phyloP scores from a whole-genome alignment of 202 grass and related monocot genomes.

The Dendrocalamus latiflorus region DNA sequence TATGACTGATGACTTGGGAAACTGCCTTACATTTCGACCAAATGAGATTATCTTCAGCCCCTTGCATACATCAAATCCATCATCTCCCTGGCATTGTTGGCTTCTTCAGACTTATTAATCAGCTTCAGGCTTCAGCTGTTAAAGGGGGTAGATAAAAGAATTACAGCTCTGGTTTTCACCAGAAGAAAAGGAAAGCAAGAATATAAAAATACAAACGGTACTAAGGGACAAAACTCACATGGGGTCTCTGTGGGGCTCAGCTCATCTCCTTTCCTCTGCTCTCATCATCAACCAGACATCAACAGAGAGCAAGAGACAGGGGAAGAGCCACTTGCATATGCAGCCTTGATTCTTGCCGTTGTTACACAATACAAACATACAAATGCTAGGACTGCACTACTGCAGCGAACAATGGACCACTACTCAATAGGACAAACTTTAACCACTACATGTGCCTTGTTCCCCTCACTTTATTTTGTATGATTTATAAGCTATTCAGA shows the following conservation, averaged over 20 bases:
- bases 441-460: not conserved
- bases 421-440: not conserved
- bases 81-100: not conserved
- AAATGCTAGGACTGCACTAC: constrained; percentile 23
- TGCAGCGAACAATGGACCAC: constrained; percentile 10
- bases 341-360: not conserved
- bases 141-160: not conserved
- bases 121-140: constrained; percentile 15
- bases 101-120: not conserved
- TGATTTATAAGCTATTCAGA: constrained; percentile 17
- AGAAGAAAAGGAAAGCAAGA: constrained; percentile 3
- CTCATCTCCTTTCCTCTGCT: constrained; percentile 19
- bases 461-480: not conserved
- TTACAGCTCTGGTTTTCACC: not conserved
- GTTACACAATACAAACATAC: not conserved
- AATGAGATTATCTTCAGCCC: constrained; percentile 26
- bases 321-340: constrained; percentile 12
- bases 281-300: constrained; percentile 29
- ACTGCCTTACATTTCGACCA: constrained; percentile 12
- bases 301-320: constrained; percentile 21
- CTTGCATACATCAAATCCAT: not conserved
- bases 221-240: constrained; percentile 32
- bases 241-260: constrained; percentile 20
- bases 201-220: not conserved
- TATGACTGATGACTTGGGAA: constrained; percentile 26